A percentile compares a stretch with the other conserved stretches of the same genome.
Conservation (phyloP, 768 basidiomycete species). For the Pulveroboletus ravenelii region DNA sequence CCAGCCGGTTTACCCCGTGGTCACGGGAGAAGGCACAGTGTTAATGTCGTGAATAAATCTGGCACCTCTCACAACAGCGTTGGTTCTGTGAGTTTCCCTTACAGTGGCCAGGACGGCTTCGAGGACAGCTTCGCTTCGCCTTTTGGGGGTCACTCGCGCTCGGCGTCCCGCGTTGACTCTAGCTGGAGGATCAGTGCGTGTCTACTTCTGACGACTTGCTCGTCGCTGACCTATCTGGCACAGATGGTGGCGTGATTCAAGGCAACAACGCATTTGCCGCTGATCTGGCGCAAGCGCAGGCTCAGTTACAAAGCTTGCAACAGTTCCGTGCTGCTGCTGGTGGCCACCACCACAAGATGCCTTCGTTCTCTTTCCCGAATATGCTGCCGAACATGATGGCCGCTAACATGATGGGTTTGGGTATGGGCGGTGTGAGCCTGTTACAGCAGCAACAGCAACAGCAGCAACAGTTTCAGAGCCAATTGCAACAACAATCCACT, state of each 20-base stretch:
- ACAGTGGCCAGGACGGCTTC: conserved; percentile 56
- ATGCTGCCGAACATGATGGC: conserved; percentile 98
- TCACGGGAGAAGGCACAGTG: conserved; percentile 86
- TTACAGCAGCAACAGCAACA: conserved; percentile 87
- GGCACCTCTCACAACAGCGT: conserved; percentile 39
- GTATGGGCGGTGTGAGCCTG: conserved; percentile 75
- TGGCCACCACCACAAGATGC: conserved; percentile 95
- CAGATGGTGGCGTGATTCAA: conserved; percentile 72
- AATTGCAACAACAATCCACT: conserved; percentile 86
- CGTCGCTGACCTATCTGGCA: conserved; percentile 9
- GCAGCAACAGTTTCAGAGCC: conserved; percentile 79
- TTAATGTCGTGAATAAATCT: conserved; percentile 84
- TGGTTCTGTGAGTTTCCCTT: conserved; percentile 49
- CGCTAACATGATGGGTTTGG: conserved; percentile 91
- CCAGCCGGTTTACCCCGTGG: conserved; percentile 67
- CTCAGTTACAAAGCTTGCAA: conserved; percentile 91
- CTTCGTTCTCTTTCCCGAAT: conserved; percentile 96
- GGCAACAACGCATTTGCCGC: conserved; percentile 62
- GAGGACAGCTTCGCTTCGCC: conserved; percentile 76
- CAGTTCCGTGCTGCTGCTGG: conserved; percentile 95
- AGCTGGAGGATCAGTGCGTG: conserved; percentile 87
- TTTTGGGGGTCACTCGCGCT: conserved; percentile 68
- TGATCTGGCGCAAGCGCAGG: conserved; percentile 94
- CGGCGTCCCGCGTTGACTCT: conserved; percentile 70
- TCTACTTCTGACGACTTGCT: neutral